These are phyloP conservation scores for Fennellomyces sp. DNA, from an alignment of 371 early-diverging fungal genomes.

Conservation along the genomic window DNA sequence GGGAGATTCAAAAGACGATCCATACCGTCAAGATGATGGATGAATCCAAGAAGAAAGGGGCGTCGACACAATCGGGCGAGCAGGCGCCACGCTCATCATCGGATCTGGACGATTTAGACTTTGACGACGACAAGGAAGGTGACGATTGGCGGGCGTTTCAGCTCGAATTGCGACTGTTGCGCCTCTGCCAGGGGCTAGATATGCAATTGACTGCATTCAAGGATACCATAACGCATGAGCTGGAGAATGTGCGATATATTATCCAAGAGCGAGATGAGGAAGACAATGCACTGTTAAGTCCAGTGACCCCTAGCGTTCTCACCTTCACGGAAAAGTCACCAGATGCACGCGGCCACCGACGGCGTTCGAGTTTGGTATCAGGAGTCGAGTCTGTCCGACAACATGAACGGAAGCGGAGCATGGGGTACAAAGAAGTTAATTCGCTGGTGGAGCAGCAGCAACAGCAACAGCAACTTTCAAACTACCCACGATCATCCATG, in stretches of 20 bases:
- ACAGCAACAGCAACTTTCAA: neutral
- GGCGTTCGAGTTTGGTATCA: slow-evolving; percentile 12
- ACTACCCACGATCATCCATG: slow-evolving; percentile 47
- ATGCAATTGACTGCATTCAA: slow-evolving; percentile 45
- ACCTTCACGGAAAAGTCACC: slow-evolving; percentile 3
- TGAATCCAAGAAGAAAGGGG: neutral
- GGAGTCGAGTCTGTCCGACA: neutral
- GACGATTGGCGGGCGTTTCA: slow-evolving; percentile 61
- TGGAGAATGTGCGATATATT: slow-evolving; percentile 35
- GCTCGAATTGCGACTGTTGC: slow-evolving; percentile 62
- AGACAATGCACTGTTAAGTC: slow-evolving; percentile 13
- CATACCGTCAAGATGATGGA: slow-evolving; percentile 11
- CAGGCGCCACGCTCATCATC: slow-evolving; percentile 4
- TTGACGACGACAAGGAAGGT: slow-evolving; percentile 11
- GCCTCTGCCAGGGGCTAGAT: slow-evolving; percentile 48
- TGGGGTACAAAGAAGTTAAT: neutral
- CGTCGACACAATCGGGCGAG: neutral
- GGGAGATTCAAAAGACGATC: slow-evolving; percentile 34
- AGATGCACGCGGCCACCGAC: slow-evolving; percentile 12
- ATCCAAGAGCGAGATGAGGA: slow-evolving; percentile 30
- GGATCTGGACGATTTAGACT: slow-evolving; percentile 29
- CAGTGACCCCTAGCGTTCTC: slow-evolving; percentile 17
- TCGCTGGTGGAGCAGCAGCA: slow-evolving; percentile 1
- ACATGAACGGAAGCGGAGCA: slow-evolving; percentile 25
- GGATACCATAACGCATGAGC: slow-evolving; percentile 31